Conservation (phyloP, 768 basidiomycete genomes). For the Tephrocybe sp. region DNA sequence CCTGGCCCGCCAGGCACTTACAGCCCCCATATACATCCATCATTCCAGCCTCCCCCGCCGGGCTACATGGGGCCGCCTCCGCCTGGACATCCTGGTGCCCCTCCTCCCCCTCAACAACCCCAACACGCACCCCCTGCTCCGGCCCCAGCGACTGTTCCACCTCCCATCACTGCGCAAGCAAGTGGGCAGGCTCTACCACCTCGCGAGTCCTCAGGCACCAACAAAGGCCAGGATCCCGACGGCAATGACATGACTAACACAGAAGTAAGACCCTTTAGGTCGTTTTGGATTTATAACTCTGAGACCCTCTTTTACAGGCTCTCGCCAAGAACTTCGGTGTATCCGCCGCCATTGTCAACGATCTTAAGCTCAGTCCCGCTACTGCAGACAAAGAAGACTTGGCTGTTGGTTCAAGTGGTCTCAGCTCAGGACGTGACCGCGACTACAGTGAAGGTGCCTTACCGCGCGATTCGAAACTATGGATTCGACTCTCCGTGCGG, state of each 20-base stretch:
- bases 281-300: neutral
- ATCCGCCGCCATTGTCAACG: constrained; percentile 65
- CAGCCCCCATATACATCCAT: too few species aligned
- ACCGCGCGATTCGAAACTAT: constrained; percentile 62
- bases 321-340: constrained; percentile 83
- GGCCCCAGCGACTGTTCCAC: constrained; percentile 20
- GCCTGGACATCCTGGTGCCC: constrained; percentile 2
- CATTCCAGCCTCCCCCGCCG: too few species aligned
- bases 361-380: constrained; percentile 51
- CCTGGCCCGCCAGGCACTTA: too few species aligned
- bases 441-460: constrained; percentile 48
- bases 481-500: constrained; percentile 56
- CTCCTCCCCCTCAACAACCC: constrained; percentile 33
- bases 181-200: constrained; percentile 20
- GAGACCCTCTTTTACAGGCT: constrained; percentile 34
- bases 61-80: too few species aligned
- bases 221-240: constrained; percentile 79
- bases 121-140: constrained; percentile 34
- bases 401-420: constrained; percentile 72
- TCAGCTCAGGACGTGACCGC: constrained; percentile 69
- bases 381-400: constrained; percentile 68
- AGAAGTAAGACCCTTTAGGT: constrained; percentile 35
- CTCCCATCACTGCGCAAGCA: constrained; percentile 19
- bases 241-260: constrained; percentile 78
- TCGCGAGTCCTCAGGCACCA: constrained; percentile 30